Base-by-base conservation (phyloP, 2,329 filamentous ascomycete species). In the Emergomyces orientalis region DNA sequence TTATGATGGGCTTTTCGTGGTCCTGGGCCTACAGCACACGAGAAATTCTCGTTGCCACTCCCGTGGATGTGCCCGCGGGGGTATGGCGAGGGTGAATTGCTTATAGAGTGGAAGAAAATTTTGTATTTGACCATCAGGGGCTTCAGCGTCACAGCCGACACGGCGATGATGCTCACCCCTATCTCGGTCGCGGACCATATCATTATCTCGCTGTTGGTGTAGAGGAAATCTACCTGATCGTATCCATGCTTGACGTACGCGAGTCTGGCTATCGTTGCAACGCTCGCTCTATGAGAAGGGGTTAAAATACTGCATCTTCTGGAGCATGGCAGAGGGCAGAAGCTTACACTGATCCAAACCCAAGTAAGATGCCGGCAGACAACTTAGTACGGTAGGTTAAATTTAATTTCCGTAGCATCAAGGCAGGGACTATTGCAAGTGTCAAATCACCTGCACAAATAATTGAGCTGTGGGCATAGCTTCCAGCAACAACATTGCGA, bases 301-400 rank as follows among this genome's bases (percentile, higher is more conserved):
- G 25, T 56, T 56, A 56, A 32, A 56, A 22, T 17, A 27, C 14
- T 13, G n/a, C 3, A 22, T 14, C 6, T 51, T 51, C 47, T 51
- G 11, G 47, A 27, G 19, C 22, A n/a, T 56, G 25, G 22, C 3
- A 14, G 51, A 54, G 49, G 13, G 14, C 11, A 56, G 37, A 39
- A 37, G n/a, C 54, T 56, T 39, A 56, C 54, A 56, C 9, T 56
- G 54, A 34, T 37, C 54, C 54, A 56, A 56, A 56, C n/a, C 32
- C 54, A 56, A 56, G 54, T 25, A 56, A 22, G 13, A 56, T 11
- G 17, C 32, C 32, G 13, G 37, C 37, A 7, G 32, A 56, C 25
- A 56, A 6, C 14, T 56, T 56, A 14, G 54, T 39, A 22, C 54
- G 54, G 37, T 37, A 25, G 54, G 14, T 56, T 22, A 56, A 22